These are phyloP conservation scores for Cenchrus purpureus DNA, from an alignment of 176 grass and related monocot genomes.

Conservation along the genomic window DNA sequence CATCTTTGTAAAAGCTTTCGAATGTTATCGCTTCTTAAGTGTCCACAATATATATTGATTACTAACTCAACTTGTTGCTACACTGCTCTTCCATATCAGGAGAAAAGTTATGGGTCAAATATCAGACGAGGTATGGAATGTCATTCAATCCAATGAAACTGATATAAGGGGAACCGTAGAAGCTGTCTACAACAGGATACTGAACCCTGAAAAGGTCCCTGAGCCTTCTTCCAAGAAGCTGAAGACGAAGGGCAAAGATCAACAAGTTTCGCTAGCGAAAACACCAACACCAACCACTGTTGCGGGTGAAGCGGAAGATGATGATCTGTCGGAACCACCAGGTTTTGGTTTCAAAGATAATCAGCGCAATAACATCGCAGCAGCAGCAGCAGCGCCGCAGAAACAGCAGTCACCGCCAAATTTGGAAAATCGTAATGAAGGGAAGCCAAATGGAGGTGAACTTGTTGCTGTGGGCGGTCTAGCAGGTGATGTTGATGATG, in stretches of 20 bases:
- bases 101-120: slow-evolving; percentile 84
- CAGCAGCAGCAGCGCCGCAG: background rate
- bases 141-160: slow-evolving; percentile 67
- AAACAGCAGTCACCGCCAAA: background rate
- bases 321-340: slow-evolving; percentile 63
- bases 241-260: slow-evolving; percentile 45
- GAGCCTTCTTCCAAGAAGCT: slow-evolving; percentile 47
- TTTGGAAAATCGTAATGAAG: slow-evolving; percentile 31
- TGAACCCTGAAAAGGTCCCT: slow-evolving; percentile 50
- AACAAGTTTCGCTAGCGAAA: slow-evolving; percentile 36
- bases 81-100: slow-evolving; percentile 35
- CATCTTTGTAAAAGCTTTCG: slow-evolving; percentile 27
- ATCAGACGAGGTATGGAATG: slow-evolving; percentile 74
- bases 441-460: slow-evolving; percentile 37
- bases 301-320: slow-evolving; percentile 41
- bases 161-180: slow-evolving; percentile 66
- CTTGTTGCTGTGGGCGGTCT: slow-evolving; percentile 10
- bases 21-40: background rate
- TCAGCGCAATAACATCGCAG: slow-evolving; percentile 16
- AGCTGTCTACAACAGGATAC: slow-evolving; percentile 61
- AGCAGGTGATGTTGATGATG: slow-evolving; percentile 47
- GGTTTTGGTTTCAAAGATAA: slow-evolving; percentile 57
- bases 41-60: slow-evolving; percentile 1
- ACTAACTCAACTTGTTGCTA: slow-evolving; percentile 3
- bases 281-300: slow-evolving; percentile 22